Evolutionary conservation across 2,329 filamentous ascomycete genomes (phyloP).

Genomic region (Sclerotinia trifoliorum): DNA sequence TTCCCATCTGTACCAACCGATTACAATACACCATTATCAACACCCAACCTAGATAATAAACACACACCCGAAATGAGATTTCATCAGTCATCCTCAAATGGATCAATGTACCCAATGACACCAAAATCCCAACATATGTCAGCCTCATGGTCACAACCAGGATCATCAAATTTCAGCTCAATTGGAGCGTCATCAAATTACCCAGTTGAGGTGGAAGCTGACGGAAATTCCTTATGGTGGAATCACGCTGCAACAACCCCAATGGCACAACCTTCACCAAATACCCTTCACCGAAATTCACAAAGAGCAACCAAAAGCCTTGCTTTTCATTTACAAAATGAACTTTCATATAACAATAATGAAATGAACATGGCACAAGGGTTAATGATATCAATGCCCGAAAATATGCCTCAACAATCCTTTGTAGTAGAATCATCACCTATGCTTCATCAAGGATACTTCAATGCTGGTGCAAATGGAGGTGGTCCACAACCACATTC

Average conservation of each 20-base stretch:
- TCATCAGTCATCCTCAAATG: conserved; percentile 27
- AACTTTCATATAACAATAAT: conserved; percentile 32
- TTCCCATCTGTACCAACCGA: conserved; percentile 25
- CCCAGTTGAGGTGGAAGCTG: conserved; percentile 24
- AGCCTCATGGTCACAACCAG: conserved; percentile 32
- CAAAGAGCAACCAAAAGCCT: conserved; percentile 36
- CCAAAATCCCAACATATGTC: conserved; percentile 32
- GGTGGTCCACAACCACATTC: conserved; percentile 19
- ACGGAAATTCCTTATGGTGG: conserved; percentile 36
- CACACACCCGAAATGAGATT: conserved; percentile 31
- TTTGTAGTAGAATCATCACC: conserved; percentile 31
- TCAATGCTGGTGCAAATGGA: conserved; percentile 1
- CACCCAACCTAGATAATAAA: conserved; percentile 30
- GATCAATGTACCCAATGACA: conserved; percentile 30
- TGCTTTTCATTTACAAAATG: conserved; percentile 37
- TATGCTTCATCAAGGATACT: conserved; percentile 29
- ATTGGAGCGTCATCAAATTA: conserved; percentile 25
- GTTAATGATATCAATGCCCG: conserved; percentile 39
- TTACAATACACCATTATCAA: conserved; percentile 34
- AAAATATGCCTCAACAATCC: conserved; percentile 27
- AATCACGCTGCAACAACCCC: conserved; percentile 34
- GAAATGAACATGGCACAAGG: conserved; percentile 30
- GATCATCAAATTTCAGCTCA: conserved; percentile 25
- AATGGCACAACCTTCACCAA: conserved; percentile 36
- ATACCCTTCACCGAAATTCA: conserved; percentile 32